phyloP scores from a whole-genome alignment of 2,329 filamentous ascomycete genomes.

The Leptoxyphium fumago region DNA sequence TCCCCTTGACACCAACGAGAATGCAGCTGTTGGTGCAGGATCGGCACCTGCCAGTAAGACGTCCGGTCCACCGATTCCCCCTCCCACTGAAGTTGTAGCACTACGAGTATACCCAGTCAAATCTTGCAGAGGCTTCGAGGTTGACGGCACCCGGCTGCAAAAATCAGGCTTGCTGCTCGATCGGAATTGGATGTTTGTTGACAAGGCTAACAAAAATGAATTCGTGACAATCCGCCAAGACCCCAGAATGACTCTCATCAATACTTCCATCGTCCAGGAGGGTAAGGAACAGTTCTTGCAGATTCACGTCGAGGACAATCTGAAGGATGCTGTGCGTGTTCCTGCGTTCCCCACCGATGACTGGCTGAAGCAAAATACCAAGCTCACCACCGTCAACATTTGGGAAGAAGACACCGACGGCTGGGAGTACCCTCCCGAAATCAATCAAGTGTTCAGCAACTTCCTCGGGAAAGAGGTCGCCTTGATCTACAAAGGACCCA shows the following conservation, averaged over 20 bases:
- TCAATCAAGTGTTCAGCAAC: slow-evolving; percentile 39
- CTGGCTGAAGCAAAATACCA: slow-evolving; percentile 42
- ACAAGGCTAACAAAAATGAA: slow-evolving; percentile 31
- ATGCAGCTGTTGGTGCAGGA: slow-evolving; percentile 9
- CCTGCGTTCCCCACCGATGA: slow-evolving; percentile 38
- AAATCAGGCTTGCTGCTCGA: slow-evolving; percentile 47
- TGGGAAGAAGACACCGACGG: slow-evolving; percentile 46
- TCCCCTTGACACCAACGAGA: slow-evolving; percentile 6
- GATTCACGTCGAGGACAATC: slow-evolving; percentile 31
- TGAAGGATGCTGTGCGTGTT: slow-evolving; percentile 30
- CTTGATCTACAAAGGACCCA: slow-evolving; percentile 48
- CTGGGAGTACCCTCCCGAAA: slow-evolving; percentile 35
- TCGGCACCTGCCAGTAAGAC: slow-evolving; percentile 8
- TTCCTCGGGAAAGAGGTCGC: slow-evolving; percentile 43
- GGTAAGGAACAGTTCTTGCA: slow-evolving; percentile 28
- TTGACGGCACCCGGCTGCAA: slow-evolving; percentile 37
- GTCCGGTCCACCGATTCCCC: slow-evolving; percentile 18
- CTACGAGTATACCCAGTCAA: slow-evolving; percentile 51
- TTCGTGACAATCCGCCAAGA: slow-evolving; percentile 50
- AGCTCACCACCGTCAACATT: slow-evolving; percentile 36
- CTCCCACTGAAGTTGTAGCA: slow-evolving; percentile 28
- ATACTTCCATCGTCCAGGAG: slow-evolving; percentile 22
- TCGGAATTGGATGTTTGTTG: slow-evolving; percentile 52
- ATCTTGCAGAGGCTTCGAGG: slow-evolving; percentile 47
- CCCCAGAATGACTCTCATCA: slow-evolving; percentile 48